Evolutionary conservation across 495 filamentous ascomycete species (phyloP).

Genomic region (Schizothecium vesticola): DNA sequence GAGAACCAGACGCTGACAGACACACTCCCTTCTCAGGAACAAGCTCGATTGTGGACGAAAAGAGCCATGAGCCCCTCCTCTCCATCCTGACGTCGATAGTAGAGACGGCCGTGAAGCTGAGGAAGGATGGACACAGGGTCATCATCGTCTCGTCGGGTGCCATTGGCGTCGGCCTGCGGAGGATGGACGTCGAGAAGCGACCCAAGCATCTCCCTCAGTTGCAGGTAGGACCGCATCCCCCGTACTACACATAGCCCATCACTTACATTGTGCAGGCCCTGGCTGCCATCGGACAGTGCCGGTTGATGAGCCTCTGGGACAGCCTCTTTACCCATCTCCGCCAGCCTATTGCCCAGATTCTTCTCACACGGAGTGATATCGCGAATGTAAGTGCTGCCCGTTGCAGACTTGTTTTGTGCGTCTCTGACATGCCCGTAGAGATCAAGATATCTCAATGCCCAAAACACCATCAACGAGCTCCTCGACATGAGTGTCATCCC

Average conservation of each 20-base stretch:
- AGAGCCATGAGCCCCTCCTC: slow-evolving; percentile 91
- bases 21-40: slow-evolving; percentile 56
- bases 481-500: slow-evolving; percentile 95
- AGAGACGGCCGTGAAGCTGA: slow-evolving; percentile 79
- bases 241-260: background rate
- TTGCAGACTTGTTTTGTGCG: background rate
- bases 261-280: slow-evolving; percentile 56
- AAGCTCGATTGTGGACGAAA: slow-evolving; percentile 95
- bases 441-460: slow-evolving; percentile 92
- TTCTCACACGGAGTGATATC: slow-evolving; percentile 95
- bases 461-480: slow-evolving; percentile 86
- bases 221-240: slow-evolving; percentile 48
- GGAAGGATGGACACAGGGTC: slow-evolving; percentile 87
- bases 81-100: slow-evolving; percentile 87
- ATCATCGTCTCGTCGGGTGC: slow-evolving; percentile 95
- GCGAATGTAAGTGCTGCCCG: slow-evolving; percentile 63
- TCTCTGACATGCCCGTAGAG: slow-evolving; percentile 44
- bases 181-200: slow-evolving; percentile 84
- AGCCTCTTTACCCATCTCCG: slow-evolving; percentile 78
- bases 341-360: slow-evolving; percentile 88
- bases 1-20: background rate
- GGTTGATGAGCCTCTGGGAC: slow-evolving; percentile 94
- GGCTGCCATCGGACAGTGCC: slow-evolving; percentile 92
- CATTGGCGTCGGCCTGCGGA: slow-evolving; percentile 83
- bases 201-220: slow-evolving; percentile 83